Percentiles rank a stretch among this genome's conserved stretches.
Conservation (phyloP, 2,329 filamentous ascomycete species). For the Fonsecaea erecta region DNA sequence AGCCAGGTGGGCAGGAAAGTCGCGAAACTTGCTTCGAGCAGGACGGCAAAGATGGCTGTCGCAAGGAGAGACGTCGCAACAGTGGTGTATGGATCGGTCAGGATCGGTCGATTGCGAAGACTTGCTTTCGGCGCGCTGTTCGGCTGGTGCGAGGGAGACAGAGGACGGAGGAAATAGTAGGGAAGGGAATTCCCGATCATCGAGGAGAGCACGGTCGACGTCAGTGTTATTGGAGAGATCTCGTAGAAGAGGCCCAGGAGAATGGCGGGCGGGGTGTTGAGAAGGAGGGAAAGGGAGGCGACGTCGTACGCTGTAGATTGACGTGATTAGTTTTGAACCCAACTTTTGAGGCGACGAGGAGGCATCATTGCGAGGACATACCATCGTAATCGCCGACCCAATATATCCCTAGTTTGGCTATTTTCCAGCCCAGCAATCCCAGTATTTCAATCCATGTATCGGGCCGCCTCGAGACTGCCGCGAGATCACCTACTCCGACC, state of each 20-base stretch:
- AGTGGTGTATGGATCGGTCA: constrained; percentile 66
- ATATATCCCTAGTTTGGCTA: constrained; percentile 68
- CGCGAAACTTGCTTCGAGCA: constrained; percentile 70
- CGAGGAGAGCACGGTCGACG: constrained; percentile 69
- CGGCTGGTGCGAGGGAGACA: constrained; percentile 67
- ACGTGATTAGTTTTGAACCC: constrained; percentile 4
- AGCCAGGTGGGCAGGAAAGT: constrained; percentile 73
- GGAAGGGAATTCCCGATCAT: constrained; percentile 71
- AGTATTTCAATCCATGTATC: constrained; percentile 67
- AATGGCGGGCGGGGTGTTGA: constrained; percentile 75
- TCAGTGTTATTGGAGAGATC: constrained; percentile 65
- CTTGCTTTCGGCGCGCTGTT: constrained; percentile 47
- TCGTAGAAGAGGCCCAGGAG: constrained; percentile 79
- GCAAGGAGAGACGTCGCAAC: constrained; percentile 70
- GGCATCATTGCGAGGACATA: constrained; percentile 36
- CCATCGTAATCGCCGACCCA: constrained; percentile 76
- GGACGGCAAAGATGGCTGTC: constrained; percentile 73
- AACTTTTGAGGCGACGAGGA: neutral
- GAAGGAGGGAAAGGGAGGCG: constrained; percentile 68
- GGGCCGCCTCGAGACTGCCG: constrained; percentile 66
- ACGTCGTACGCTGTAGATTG: constrained; percentile 63
- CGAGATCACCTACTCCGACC: constrained; percentile 68
- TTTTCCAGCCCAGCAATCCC: constrained; percentile 61
- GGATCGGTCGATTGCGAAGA: constrained; percentile 66
- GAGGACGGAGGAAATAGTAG: constrained; percentile 73